Evolutionary conservation across 768 basidiomycete species (phyloP), one percentile per base, ranked within the genome.

Genomic region (Lactarius psammicola): DNA sequence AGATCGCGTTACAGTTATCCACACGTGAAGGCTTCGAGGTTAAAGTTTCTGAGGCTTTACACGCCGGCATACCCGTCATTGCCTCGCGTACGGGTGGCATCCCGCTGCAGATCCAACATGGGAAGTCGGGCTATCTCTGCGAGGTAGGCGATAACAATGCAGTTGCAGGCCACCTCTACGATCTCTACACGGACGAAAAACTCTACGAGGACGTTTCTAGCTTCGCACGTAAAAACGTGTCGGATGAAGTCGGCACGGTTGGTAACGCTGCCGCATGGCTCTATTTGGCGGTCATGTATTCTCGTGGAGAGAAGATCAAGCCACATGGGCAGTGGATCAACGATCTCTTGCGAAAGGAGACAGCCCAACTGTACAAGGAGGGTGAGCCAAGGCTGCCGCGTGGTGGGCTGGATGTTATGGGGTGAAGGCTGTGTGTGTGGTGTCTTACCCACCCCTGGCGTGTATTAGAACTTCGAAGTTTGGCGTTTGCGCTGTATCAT

Each of bases 21-120:
- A 89, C 90, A 54, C 89, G 94, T 64, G 95, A 98, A 78, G 95
- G 95, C 33, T 98, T 97, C 78, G 95, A 98, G 74, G 93, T 98
- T 78, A 98, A 98, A 76, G 94, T 95, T 58, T 94, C 93, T 56
- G 93, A 96, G 78, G 93, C 92, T n/a, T 81, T 98, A 60, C 92
- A 95, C 76, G 87, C 92, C 34, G 90, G 90, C 66, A 90, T 90
- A 68, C 94, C 94, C 36, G 82, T 95, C 72, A 84, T 98, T 71
- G 92, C 92, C 9, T 87, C 82, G 59, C 82, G 81, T 64, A 95
- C 95, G 4, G 95, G 95, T 65, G 95, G 95, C 70, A 96, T 98
- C 73, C 95, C 95, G 49, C 85, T 97, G 56, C 95, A 98, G 74
- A 84, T 97, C 69, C 85, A 85, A 70, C 79, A 97, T 69, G 94